Percentiles rank a stretch among this genome's conserved stretches.
Conservation (phyloP, 257 asterid species). For the Capsicum rhomboideum region DNA sequence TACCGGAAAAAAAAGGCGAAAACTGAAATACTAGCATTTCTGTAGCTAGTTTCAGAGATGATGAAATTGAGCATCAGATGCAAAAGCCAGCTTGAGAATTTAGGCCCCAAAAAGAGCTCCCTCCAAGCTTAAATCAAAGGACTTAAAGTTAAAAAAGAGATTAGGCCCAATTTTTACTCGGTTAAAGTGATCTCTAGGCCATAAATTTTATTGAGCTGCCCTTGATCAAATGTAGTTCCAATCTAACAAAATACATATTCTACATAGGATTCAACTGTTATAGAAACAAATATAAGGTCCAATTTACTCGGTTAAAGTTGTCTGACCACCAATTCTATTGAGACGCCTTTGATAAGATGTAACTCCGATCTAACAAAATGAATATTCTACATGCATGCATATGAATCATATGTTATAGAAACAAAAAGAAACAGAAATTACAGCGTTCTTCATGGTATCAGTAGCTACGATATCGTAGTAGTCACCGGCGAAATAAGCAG, state of each 20-base stretch:
- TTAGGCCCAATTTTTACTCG: too few relatives aligned
- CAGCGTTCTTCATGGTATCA: constrained; percentile 96
- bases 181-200: too few relatives aligned
- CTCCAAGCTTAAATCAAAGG: too few relatives aligned
- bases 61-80: background rate
- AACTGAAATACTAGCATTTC: background rate
- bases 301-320: background rate
- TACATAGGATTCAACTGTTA: too few relatives aligned
- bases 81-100: too few relatives aligned
- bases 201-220: too few relatives aligned
- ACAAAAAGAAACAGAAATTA: background rate
- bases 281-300: too few relatives aligned
- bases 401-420: background rate
- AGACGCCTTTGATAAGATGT: background rate
- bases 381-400: background rate
- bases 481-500: constrained; percentile 63
- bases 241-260: too few relatives aligned
- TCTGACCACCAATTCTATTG: too few relatives aligned
- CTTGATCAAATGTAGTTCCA: too few relatives aligned
- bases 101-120: too few relatives aligned
- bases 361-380: background rate
- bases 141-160: too few relatives aligned
- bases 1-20: background rate
- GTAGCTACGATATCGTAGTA: constrained; percentile 86
- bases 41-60: background rate